Conservation (phyloP, 768 basidiomycete species). For the Brasilioporus rufonigricans region DNA sequence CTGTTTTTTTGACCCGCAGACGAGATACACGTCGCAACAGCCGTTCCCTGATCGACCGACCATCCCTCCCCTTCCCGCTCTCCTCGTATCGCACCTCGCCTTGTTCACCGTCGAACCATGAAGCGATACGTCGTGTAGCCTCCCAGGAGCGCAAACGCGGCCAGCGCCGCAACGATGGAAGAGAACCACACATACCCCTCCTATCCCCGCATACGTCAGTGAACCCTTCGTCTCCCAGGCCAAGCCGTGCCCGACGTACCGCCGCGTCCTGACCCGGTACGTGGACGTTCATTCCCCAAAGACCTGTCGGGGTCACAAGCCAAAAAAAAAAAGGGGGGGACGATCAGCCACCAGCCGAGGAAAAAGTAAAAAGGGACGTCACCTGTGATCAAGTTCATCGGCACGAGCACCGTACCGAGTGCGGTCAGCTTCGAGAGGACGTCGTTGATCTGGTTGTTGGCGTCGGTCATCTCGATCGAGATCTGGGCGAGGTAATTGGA, state of each 20-base stretch:
- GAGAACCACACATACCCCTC: conserved; percentile 79
- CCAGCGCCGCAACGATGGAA: conserved; percentile 78
- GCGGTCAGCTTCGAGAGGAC: conserved; percentile 97
- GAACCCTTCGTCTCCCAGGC: neutral
- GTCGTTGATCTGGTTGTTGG: conserved; percentile 99
- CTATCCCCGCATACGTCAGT: neutral
- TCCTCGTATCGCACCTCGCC: neutral
- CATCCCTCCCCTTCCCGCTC: neutral
- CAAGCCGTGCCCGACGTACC: conserved; percentile 27
- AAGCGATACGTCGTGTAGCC: conserved; percentile 78
- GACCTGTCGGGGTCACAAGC: conserved; percentile 41
- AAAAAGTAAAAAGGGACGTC: conserved; percentile 16
- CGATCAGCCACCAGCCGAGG: too few species aligned
- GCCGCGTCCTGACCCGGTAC: conserved; percentile 79
- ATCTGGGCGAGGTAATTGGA: conserved; percentile 99
- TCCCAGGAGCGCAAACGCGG: conserved; percentile 78
- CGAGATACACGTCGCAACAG: too few species aligned
- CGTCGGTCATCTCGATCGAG: conserved; percentile 99
- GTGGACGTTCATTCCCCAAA: conserved; percentile 99
- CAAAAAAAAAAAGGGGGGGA: too few species aligned
- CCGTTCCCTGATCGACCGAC: too few species aligned
- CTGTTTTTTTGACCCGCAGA: too few species aligned
- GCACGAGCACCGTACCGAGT: conserved; percentile 94
- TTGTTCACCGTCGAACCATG: conserved; percentile 48
- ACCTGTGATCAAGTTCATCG: conserved; percentile 97